Evolutionary conservation across 148 eudicot genomes (phyloP).

Genomic region (Drosera capensis): DNA sequence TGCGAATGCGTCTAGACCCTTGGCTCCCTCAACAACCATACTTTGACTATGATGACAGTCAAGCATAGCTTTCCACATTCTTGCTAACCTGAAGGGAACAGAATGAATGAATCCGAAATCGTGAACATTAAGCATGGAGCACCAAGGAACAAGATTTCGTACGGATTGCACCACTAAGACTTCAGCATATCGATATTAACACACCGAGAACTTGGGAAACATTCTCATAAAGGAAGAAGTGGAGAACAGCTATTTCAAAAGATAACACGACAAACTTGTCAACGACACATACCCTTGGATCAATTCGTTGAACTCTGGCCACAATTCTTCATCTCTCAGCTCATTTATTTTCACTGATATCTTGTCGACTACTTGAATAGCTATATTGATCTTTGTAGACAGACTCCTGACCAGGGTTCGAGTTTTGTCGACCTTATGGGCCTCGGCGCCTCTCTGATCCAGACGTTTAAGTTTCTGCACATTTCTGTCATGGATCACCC

Average conservation of each 20-base stretch:
- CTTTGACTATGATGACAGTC: conserved; percentile 79
- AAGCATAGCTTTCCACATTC: conserved; percentile 84
- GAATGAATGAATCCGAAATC: conserved; percentile 5
- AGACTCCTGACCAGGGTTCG: conserved; percentile 48
- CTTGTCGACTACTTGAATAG: conserved; percentile 84
- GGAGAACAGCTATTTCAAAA: no score
- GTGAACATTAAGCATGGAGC: neutral
- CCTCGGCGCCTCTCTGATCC: conserved; percentile 78
- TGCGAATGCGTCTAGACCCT: conserved; percentile 55
- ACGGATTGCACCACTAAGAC: no score
- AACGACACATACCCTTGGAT: conserved; percentile 60
- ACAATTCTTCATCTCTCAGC: conserved; percentile 85
- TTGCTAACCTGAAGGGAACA: conserved; percentile 35
- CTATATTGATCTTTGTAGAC: conserved; percentile 83
- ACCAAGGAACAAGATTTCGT: neutral
- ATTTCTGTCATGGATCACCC: conserved; percentile 70
- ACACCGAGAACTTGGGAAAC: no score
- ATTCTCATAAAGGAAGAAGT: no score
- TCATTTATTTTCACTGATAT: conserved; percentile 70
- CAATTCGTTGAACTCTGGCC: conserved; percentile 73
- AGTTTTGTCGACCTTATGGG: conserved; percentile 55
- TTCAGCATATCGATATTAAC: no score
- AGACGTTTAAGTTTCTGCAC: conserved; percentile 37
- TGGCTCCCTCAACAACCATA: conserved; percentile 64
- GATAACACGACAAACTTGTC: no score